These are phyloP conservation scores for Dendryphion nanum DNA, from an alignment of 2,329 filamentous ascomycete genomes.

Conservation along the genomic window DNA sequence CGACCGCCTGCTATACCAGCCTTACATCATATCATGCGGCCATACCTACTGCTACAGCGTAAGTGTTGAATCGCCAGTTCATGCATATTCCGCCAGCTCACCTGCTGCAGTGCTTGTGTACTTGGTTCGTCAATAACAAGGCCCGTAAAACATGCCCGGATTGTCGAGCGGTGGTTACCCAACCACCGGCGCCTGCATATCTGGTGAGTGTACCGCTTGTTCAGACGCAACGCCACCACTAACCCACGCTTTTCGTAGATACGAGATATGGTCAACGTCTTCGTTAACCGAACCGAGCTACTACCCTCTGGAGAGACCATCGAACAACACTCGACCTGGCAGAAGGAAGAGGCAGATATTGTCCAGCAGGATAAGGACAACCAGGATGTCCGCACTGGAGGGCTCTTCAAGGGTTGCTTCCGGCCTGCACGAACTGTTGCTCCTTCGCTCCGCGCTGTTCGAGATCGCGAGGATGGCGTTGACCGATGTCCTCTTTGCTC, in stretches of 20 bases:
- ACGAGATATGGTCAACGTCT: slow-evolving; percentile 63
- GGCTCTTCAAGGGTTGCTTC: slow-evolving; percentile 65
- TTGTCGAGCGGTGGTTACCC: slow-evolving; percentile 59
- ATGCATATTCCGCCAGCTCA: slow-evolving; percentile 14
- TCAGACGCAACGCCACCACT: background rate
- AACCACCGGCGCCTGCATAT: slow-evolving; percentile 64
- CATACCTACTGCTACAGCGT: slow-evolving; percentile 72
- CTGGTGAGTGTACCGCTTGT: slow-evolving; percentile 46
- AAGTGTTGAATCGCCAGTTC: slow-evolving; percentile 23
- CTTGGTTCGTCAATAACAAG: slow-evolving; percentile 55
- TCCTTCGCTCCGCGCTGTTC: slow-evolving; percentile 42
- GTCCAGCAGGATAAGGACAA: slow-evolving; percentile 62
- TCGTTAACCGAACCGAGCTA: slow-evolving; percentile 59
- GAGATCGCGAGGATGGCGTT: slow-evolving; percentile 60
- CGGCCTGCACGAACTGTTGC: slow-evolving; percentile 26
- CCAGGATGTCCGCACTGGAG: slow-evolving; percentile 48
- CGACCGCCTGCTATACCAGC: slow-evolving; percentile 66
- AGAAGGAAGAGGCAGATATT: slow-evolving; percentile 58
- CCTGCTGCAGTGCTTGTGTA: slow-evolving; percentile 52
- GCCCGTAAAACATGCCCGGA: slow-evolving; percentile 67
- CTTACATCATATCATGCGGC: slow-evolving; percentile 66
- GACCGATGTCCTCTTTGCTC: slow-evolving; percentile 62
- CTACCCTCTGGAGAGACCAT: slow-evolving; percentile 63
- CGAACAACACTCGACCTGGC: slow-evolving; percentile 58
- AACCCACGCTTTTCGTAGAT: slow-evolving; percentile 45